Conservation (phyloP, 2,329 filamentous ascomycete species). For the Neopestalotiopsis sp. region DNA sequence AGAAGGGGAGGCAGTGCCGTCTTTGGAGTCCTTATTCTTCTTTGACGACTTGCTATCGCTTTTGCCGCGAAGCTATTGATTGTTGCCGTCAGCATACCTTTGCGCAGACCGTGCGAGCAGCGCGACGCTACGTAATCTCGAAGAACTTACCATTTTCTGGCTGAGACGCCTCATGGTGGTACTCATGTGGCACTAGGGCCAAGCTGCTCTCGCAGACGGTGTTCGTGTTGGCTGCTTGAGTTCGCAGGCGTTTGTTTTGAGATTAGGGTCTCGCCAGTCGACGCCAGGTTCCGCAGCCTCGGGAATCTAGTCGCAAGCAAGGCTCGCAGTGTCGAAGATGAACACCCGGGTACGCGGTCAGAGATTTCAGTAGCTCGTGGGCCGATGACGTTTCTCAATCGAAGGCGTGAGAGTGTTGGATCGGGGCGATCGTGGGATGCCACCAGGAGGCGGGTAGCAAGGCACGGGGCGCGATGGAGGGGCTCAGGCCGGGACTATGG, state of each 20-base stretch:
- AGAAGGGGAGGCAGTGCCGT: constrained; percentile 81
- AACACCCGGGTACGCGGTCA: not conserved
- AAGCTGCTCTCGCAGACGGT: constrained; percentile 4
- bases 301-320: not conserved
- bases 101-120: constrained; percentile 11
- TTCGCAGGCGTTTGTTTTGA: not conserved
- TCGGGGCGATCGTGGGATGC: constrained; percentile 1
- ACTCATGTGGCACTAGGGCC: constrained; percentile 13
- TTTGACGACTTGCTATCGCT: constrained; percentile 82
- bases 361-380: not conserved
- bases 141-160: constrained; percentile 86
- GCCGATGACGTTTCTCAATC: not conserved
- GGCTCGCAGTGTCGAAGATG: not conserved
- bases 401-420: not conserved
- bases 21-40: constrained; percentile 74
- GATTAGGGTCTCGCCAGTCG: constrained; percentile 5
- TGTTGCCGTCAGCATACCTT: constrained; percentile 50
- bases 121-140: not conserved
- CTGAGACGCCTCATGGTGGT: constrained; percentile 90
- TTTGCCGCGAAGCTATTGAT: constrained; percentile 88
- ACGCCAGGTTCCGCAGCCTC: not conserved
- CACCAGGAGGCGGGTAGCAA: constrained; percentile 11
- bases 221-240: not conserved
- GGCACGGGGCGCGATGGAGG: constrained; percentile 2
- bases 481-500: not conserved